A percentile compares a stretch with the other conserved stretches of the same genome.
phyloP scores from a whole-genome alignment of 306 rosid genomes.

The Adenanthera pavonina region DNA sequence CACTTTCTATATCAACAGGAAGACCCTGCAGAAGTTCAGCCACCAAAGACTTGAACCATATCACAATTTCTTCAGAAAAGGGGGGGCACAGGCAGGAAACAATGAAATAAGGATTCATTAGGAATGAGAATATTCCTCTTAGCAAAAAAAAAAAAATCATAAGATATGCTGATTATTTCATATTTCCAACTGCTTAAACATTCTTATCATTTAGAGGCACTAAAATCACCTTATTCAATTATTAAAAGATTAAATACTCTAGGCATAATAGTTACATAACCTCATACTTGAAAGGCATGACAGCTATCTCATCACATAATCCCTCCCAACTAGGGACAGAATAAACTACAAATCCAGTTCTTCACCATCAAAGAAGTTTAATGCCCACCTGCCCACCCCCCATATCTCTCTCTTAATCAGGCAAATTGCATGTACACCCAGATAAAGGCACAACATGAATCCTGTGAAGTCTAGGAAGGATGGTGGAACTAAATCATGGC shows the following conservation, averaged over 20 bases:
- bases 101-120: background rate
- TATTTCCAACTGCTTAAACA: conserved; percentile 16
- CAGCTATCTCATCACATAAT: background rate
- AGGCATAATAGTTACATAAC: background rate
- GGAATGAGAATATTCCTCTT: conserved; percentile 17
- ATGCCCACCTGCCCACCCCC: no score
- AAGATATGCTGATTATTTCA: conserved; percentile 1
- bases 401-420: background rate
- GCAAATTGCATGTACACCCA: background rate
- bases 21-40: conserved; percentile 28
- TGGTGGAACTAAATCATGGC: background rate
- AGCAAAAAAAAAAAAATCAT: background rate
- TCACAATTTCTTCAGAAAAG: background rate
- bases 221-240: background rate
- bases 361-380: background rate
- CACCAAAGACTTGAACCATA: conserved; percentile 1
- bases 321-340: background rate
- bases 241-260: conserved; percentile 3
- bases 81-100: background rate
- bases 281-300: background rate
- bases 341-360: background rate
- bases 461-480: conserved; percentile 1
- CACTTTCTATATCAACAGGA: conserved; percentile 7
- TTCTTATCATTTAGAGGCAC: conserved; percentile 4
- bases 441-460: conserved; percentile 3